Base-by-base conservation (phyloP, 257 asterid genomes). In the Fraxinus quadrangulata region DNA sequence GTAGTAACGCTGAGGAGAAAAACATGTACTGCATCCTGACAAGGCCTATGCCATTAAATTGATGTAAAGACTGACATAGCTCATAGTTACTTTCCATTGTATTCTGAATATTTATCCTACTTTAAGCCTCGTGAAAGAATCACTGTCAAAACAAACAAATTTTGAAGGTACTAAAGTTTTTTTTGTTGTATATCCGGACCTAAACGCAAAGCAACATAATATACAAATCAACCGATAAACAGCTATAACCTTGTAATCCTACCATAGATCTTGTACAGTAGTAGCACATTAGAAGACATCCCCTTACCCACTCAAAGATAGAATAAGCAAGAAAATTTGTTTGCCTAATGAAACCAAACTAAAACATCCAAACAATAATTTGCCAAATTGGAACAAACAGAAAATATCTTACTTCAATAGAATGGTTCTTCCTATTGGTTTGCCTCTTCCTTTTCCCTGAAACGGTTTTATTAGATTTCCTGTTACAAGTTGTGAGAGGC, bases 341-440 rank as follows among this genome's bases (percentile, higher is more conserved):
- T 13, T 47, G 61, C 75, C 69, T 34, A 30, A 21, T 28, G 9
- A 67, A 65, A 6, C 36, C 47, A 54, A 37, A 72, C 6, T 51
- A 12, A 12, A 63, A 23, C 24, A 61, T 4, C n/a, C 69, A 4
- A 63, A 63, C 6, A 26, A 26, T 63, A 63, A 23, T 23, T 26
- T 12, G 34, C 19, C 17, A 63, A 26, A 47, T 34, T 47, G n/a
- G 51, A 67, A 70, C 67, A 61, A 68, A 63, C 23, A 37, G 21
- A 19, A 56, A 71, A 31, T 11, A 49, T 68, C 90, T 61, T 76
- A 93, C 98, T 75, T 94, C 91, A 70, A 89, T 68, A 65, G 79
- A 77, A 76, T 70, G 59, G n/a, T 80, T 83, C 78, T 80, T 82
- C 81, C 33, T 72, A 30, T 68, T 78, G 19, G 10, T 74, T 6